Evolutionary conservation across 176 grass and related monocot genomes (phyloP).

Genomic region (Carex pumila): DNA sequence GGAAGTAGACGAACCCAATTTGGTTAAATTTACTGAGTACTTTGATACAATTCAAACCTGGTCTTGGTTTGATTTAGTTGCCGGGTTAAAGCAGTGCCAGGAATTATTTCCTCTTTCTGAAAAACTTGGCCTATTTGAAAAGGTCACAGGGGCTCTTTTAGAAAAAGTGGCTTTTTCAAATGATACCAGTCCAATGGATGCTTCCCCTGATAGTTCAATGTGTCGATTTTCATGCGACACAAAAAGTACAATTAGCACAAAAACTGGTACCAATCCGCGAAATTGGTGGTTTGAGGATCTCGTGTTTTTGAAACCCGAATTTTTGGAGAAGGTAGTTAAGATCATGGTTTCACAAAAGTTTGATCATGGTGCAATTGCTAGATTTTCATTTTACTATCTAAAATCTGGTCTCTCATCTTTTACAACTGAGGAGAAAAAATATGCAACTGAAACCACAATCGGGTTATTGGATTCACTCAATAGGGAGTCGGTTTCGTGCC

Average conservation of each 20-base stretch:
- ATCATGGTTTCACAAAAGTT: slow-evolving; percentile 44
- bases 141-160: slow-evolving; percentile 34
- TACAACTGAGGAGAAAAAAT: slow-evolving; percentile 39
- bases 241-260: slow-evolving; percentile 64
- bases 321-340: slow-evolving; percentile 46
- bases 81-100: slow-evolving; percentile 64
- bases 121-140: slow-evolving; percentile 43
- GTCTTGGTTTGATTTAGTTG: slow-evolving; percentile 64
- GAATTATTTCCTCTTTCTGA: slow-evolving; percentile 34
- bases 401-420: slow-evolving; percentile 42
- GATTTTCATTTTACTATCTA: slow-evolving; percentile 82
- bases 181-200: slow-evolving; percentile 55
- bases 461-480: slow-evolving; percentile 45
- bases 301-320: slow-evolving; percentile 23
- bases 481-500: slow-evolving; percentile 56
- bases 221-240: slow-evolving; percentile 84
- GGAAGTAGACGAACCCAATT: slow-evolving; percentile 53
- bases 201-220: slow-evolving; percentile 87
- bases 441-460: slow-evolving; percentile 39
- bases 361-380: slow-evolving; percentile 47
- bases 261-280: slow-evolving; percentile 25
- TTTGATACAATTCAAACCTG: slow-evolving; percentile 66
- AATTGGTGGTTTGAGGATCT: slow-evolving; percentile 99
- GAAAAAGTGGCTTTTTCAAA: slow-evolving; percentile 43
- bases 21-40: slow-evolving; percentile 39